Percentiles rank a stretch among this genome's conserved stretches.
Conservation (phyloP, 176 grass and related monocot genomes). For the Oryza brachyantha region DNA sequence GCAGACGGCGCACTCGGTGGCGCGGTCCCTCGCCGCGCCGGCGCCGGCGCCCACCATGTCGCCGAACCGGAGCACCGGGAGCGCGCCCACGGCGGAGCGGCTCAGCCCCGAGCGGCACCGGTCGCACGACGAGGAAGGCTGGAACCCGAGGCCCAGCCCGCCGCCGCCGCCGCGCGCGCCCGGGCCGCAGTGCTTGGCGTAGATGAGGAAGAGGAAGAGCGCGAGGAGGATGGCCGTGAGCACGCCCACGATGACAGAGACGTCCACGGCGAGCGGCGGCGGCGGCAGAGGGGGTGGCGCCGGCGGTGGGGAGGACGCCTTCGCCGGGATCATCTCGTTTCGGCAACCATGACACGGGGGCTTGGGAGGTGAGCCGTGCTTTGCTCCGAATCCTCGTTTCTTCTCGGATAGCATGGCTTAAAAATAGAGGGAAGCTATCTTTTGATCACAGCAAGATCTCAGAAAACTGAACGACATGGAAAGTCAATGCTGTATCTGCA, state of each 20-base stretch:
- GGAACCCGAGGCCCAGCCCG: conserved; percentile 15
- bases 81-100: conserved; percentile 25
- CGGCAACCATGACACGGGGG: conserved; percentile 18
- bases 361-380: neutral
- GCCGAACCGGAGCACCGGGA: conserved; percentile 20
- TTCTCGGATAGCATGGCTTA: conserved; percentile 15
- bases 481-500: neutral
- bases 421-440: conserved; percentile 30
- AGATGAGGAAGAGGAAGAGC: conserved; percentile 49
- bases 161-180: neutral
- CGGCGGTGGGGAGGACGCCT: neutral
- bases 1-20: conserved; percentile 48
- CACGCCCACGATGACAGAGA: conserved; percentile 19
- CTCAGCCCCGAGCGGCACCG: conserved; percentile 27
- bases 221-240: conserved; percentile 24
- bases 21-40: neutral
- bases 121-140: neutral
- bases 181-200: conserved; percentile 36
- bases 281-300: neutral
- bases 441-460: neutral
- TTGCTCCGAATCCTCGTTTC: neutral
- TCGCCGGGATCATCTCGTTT: conserved; percentile 17
- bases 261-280: neutral
- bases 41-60: neutral
- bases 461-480: neutral